Evolutionary conservation across 805 yeast genomes (phyloP), one percentile per base, ranked within the genome.

Genomic region (Yamadazyma endophytica): DNA sequence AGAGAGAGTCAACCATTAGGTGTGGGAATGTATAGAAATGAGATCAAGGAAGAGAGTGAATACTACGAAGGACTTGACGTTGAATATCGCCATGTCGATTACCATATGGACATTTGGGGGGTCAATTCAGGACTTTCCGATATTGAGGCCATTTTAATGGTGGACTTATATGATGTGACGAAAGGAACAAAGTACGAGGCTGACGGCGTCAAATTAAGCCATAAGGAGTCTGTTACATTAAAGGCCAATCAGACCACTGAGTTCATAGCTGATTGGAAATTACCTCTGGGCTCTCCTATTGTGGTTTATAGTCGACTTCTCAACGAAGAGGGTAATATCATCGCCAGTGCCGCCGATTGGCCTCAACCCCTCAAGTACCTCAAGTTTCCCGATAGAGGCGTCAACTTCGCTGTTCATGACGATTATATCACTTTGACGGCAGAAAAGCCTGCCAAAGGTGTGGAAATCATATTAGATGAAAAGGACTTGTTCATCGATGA

Each of bases 341-440:
- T 67, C 19, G 56, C 62, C 5, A 41, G 58, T 26, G 55, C 60
- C 6, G 50, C 56, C 5, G 71, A 69, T 40, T 72, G 77, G 77
- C 77, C 77, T 0, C 75, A 73, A 43, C 71, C 71, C 4, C 42
- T 68, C 26, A 68, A 68, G 36, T 54, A 63, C 42, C 45, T 64
- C 17, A 45, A 46, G 12, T 57, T 66, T 35, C 56, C 63, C 4
- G 44, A 39, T 11, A 33, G 58, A 16, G 17, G 43, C 2, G 56
- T 58, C 4, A 26, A 42, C 4, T 22, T 47, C 12, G 37, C 39
- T 9, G 54, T 55, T 7, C 40, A 39, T 2, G 50, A 50, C 11
- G 64, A 53, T 6, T 26, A 31, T 13, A 42, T 62, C 5, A 36
- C 61, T 5, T 39, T 68, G 9, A 32, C 50, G 2, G 27, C 68